Percentiles rank a stretch among this genome's conserved stretches.
Evolutionary conservation across 495 filamentous ascomycete genomes (phyloP).

Genomic region (Staphylotrichum longicolle): DNA sequence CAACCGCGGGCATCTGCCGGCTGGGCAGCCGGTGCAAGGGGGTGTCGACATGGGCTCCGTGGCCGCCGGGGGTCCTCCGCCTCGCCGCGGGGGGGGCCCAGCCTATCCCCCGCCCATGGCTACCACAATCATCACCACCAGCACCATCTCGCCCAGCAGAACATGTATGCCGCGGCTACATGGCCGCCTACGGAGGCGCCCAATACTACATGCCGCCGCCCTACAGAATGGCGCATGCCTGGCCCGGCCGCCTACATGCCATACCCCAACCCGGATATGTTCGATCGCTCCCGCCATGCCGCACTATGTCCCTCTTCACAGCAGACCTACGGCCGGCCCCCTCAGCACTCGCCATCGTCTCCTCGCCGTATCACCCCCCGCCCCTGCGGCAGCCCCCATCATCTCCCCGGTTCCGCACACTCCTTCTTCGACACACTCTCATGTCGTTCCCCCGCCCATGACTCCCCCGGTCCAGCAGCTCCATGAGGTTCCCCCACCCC

Average conservation of each 20-base stretch:
- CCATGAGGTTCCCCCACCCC: constrained; percentile 13
- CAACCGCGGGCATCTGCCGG: constrained; percentile 59
- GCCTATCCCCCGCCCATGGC: constrained; percentile 33
- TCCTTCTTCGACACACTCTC: constrained; percentile 43
- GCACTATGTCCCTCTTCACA: constrained; percentile 44
- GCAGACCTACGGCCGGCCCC: constrained; percentile 41
- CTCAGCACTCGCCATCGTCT: constrained; percentile 44
- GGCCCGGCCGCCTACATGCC: constrained; percentile 36
- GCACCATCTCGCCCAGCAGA: constrained; percentile 33
- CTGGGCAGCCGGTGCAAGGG: constrained; percentile 56
- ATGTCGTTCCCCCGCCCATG: constrained; percentile 39
- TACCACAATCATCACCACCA: constrained; percentile 32
- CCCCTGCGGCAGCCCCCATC: constrained; percentile 38
- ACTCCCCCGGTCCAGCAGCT: constrained; percentile 36
- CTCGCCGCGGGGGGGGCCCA: constrained; percentile 36
- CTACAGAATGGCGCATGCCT: constrained; percentile 42
- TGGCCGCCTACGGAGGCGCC: constrained; percentile 27
- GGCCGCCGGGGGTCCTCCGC: constrained; percentile 27
- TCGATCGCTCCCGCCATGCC: constrained; percentile 41
- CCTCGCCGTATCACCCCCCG: constrained; percentile 39
- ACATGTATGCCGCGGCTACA: constrained; percentile 44
- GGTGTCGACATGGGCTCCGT: constrained; percentile 44
- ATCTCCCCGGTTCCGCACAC: constrained; percentile 38
- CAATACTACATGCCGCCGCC: constrained; percentile 38
- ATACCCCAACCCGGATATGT: constrained; percentile 38